Base-by-base conservation (phyloP, 225 moss, liverwort and hornwort species). In the Marchantia paleacea region DNA sequence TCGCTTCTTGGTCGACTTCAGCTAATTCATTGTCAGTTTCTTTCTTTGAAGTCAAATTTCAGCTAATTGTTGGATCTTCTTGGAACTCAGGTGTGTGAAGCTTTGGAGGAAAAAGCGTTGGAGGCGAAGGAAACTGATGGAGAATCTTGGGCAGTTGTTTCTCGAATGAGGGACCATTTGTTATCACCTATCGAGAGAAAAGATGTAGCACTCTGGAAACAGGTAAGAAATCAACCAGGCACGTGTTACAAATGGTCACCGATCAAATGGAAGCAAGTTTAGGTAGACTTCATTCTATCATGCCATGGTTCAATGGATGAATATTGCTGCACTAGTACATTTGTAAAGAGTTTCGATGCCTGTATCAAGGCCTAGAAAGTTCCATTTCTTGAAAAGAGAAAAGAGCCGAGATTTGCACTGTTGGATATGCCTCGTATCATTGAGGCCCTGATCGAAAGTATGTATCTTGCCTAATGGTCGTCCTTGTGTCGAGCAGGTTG, bases 161-260 rank as follows among this genome's bases (percentile, higher is more conserved):
- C 95, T 83, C 94, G 92, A 69, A 84, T 95, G 72, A 88, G 99
- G 88, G 99, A 99, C 86, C 95, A 99, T 80, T 73, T 99, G 29
- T 90, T 99, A 54, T 89, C 91, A 72, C 90, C 91, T 52, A 90
- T 86, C 62, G 99, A 99, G 87, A 90, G 95, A 78, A 95, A 92
- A 85, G 70, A 87, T 60, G 60, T 58, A 73, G 52, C 86, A 67
- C 87, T 99, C 49, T 99, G 99, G 99, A 91, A 84, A 79, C 86
- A 92, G 95, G 97, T 93, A 63, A 55, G 83, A 64, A 8, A 69
- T 12, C 28, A 24, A 39, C 51, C 51, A 52, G 72, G 72, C 0
- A 52, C 10, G 5, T 20, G 8, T 0, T n/a, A n/a, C 66, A 51
- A 12, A 28, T 66, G 66, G 12, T 58, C 25, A 7, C 25, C 25